Conservation (phyloP, 176 grass and related monocot genomes). For the Ampelocalamus luodianensis region DNA sequence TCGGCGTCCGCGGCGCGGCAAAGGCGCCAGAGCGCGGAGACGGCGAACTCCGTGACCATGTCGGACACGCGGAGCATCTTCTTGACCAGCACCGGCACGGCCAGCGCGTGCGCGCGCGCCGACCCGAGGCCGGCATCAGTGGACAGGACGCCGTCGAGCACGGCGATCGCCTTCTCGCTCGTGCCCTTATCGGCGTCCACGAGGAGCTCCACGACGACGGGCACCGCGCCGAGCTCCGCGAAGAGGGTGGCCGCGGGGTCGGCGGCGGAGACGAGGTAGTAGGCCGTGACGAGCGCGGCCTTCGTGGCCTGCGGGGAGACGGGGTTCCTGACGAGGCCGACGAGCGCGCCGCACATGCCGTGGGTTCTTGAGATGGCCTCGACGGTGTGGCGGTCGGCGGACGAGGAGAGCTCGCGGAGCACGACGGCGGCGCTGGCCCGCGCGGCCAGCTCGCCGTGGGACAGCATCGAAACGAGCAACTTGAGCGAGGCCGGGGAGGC, state of each 20-base stretch:
- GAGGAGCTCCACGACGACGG: constrained; percentile 53
- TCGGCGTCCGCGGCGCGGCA: constrained; percentile 47
- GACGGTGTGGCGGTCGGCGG: constrained; percentile 31
- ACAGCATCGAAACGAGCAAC: constrained; percentile 53
- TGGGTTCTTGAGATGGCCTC: constrained; percentile 41
- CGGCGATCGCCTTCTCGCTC: constrained; percentile 71
- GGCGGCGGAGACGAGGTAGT: constrained; percentile 52
- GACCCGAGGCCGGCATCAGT: constrained; percentile 44
- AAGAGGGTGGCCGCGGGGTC: constrained; percentile 43
- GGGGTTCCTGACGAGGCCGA: constrained; percentile 47
- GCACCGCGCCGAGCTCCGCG: constrained; percentile 39
- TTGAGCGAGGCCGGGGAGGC: constrained; percentile 50
- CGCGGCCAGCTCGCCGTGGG: constrained; percentile 43
- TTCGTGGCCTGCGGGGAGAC: constrained; percentile 69
- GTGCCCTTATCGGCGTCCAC: constrained; percentile 75
- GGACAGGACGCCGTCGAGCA: constrained; percentile 57
- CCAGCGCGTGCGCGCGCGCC: constrained; percentile 56
- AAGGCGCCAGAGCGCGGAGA: constrained; percentile 88
- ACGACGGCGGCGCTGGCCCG: constrained; percentile 58
- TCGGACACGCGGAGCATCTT: constrained; percentile 91
- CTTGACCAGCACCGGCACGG: constrained; percentile 82
- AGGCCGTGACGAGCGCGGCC: constrained; percentile 67
- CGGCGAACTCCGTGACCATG: constrained; percentile 90
- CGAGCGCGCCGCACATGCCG: constrained; percentile 50
- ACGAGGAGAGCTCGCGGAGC: constrained; percentile 64